Conservation (phyloP, 441 rosid species). For the Raphanus hybrid region DNA sequence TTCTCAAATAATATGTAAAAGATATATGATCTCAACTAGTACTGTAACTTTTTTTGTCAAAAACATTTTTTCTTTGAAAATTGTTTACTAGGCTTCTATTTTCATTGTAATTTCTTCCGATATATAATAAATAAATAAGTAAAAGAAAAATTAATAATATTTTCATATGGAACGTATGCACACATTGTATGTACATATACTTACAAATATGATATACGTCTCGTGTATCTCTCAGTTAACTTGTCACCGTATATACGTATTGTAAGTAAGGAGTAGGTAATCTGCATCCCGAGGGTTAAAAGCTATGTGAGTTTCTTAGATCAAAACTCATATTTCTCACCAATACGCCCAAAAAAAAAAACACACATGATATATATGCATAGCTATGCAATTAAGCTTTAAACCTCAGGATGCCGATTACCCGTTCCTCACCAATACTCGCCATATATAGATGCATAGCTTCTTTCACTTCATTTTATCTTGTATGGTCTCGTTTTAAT, state of each 20-base stretch:
- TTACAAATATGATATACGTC: conserved; percentile 1
- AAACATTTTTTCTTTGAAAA: no score
- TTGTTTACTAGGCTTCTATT: no score
- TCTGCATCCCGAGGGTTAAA: conserved; percentile 81
- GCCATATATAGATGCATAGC: neutral
- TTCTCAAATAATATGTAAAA: no score
- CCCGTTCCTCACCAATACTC: conserved; percentile 64
- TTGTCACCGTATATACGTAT: conserved; percentile 9
- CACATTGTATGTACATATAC: no score
- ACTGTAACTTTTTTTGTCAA: no score
- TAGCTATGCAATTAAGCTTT: conserved; percentile 9
- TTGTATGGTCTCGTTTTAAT: neutral
- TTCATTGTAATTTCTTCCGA: no score
- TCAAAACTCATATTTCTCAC: no score
- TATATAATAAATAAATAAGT: no score
- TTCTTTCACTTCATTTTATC: conserved; percentile 17
- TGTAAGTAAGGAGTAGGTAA: conserved; percentile 75
- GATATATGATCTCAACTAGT: no score
- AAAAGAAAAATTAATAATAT: no score
- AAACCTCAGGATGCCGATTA: conserved; percentile 99
- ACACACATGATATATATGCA: neutral
- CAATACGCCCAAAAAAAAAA: no score
- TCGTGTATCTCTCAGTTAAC: neutral
- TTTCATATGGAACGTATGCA: no score
- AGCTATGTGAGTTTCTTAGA: neutral